A percentile compares a stretch with the other conserved stretches of the same genome.
Conservation (phyloP, 1,284 basidiomycete species). For the Cryptococcus hybrid region DNA sequence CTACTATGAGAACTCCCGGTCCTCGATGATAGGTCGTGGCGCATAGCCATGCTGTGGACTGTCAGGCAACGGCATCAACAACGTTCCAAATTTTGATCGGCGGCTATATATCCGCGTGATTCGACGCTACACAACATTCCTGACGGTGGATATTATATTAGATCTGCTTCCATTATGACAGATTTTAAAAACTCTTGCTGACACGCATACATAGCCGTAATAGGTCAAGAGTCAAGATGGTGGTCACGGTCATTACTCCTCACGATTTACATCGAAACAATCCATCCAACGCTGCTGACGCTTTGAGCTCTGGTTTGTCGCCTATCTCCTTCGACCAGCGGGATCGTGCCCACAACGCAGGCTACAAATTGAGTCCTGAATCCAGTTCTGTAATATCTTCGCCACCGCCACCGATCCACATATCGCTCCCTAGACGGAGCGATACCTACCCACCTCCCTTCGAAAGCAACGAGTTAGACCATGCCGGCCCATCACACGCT, state of each 20-base stretch:
- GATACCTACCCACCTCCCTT: background rate
- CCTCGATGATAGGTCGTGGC: no score
- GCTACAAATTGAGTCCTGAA: background rate
- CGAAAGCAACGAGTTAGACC: background rate
- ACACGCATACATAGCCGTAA: no score
- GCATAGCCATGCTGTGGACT: no score
- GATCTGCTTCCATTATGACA: no score
- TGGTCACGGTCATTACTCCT: background rate
- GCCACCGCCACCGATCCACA: background rate
- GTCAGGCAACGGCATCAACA: no score
- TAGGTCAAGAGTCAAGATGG: background rate
- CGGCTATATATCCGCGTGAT: no score
- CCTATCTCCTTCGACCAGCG: background rate
- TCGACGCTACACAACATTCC: no score
- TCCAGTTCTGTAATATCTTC: background rate
- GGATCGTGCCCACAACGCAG: background rate
- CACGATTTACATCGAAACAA: background rate
- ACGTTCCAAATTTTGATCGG: no score
- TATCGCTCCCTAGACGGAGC: no score
- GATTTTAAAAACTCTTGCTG: no score
- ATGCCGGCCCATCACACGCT: conserved; percentile 3
- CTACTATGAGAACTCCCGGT: no score
- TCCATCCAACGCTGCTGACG: background rate
- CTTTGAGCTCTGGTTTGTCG: background rate
- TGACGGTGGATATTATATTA: no score